Base-by-base conservation (phyloP, 208 protist species). In the Herpetomonas tarakana region DNA sequence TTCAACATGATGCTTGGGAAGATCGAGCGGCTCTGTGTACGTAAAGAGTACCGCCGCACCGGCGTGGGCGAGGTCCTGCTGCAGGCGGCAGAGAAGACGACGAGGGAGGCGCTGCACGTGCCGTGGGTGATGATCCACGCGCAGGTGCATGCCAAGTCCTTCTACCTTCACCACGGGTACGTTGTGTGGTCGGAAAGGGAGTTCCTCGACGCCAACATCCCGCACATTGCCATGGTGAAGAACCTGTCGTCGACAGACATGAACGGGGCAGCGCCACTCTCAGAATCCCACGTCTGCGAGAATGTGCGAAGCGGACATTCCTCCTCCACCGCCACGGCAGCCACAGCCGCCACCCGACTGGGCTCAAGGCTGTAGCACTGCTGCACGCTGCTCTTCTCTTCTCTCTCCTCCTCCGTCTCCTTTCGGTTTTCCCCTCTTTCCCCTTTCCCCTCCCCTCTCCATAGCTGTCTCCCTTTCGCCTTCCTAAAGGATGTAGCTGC, bases 1-100 rank as follows among this genome's bases (percentile, higher is more conserved):
- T 55, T 76, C 31, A 27, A 54, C 18, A 68, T 73, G 64, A 60
- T 75, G 28, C 59, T 81, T 0, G 74, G 62, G 0, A 69, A 69
- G 21, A 63, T 81, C n/a, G 78, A 78, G 45, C 71, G 71, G 2
- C 31, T 81, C 39, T 86, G 78, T 49, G 71, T 81, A 47, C 59
- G 63, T 28, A 38, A 11, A 38, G 41, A 51, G 22, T 76, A 74
- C 27, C 61, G 78, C n/a, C 30, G 64, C 31, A 67, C 56, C 30
- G 66, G 65, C 7, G 68, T 71, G 4, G 78, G 67, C 11, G 46
- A 29, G 0, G 21, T 65, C 7, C 45, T 86, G 27, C 64, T 86
- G 56, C 11, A n/a, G 26, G 72, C 60, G 19, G 78, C 76, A 2
- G 78, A 81, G 62, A 47, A 62, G 39, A 73, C 71, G 39, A 70